A percentile compares a stretch with the other conserved stretches of the same genome.
Evolutionary conservation across 1,139 yeast species (phyloP).

Genomic region (Blastobotrys illinoisensis): DNA sequence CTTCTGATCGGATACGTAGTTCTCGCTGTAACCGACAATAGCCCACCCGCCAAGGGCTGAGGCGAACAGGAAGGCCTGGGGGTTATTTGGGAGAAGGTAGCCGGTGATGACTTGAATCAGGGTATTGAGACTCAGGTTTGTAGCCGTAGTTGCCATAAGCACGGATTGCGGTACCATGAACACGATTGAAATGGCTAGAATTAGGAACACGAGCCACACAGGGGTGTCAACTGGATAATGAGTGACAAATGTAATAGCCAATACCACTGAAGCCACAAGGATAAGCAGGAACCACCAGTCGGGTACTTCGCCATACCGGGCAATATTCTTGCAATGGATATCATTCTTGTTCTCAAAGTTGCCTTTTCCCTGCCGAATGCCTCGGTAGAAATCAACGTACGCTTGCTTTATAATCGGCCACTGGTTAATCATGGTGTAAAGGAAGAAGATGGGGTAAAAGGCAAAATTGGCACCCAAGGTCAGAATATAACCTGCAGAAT

Average conservation of each 20-base stretch:
- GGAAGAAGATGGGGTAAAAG: slow-evolving; percentile 23
- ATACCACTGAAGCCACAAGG: slow-evolving; percentile 41
- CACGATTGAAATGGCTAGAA: slow-evolving; percentile 48
- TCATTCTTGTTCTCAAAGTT: slow-evolving; percentile 28
- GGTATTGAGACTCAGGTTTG: slow-evolving; percentile 49
- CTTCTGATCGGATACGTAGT: slow-evolving; percentile 51
- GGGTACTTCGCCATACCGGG: slow-evolving; percentile 52
- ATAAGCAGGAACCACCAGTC: slow-evolving; percentile 52
- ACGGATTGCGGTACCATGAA: slow-evolving; percentile 48
- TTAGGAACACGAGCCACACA: slow-evolving; percentile 50
- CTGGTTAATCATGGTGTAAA: slow-evolving; percentile 21
- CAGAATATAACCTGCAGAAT: slow-evolving; percentile 37
- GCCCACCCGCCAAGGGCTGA: slow-evolving; percentile 44
- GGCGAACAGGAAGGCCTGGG: slow-evolving; percentile 51
- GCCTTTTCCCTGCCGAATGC: neutral
- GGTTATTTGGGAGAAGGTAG: slow-evolving; percentile 58
- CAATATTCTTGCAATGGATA: slow-evolving; percentile 44
- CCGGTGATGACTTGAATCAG: slow-evolving; percentile 52
- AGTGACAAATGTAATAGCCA: slow-evolving; percentile 45
- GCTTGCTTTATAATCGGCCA: slow-evolving; percentile 21
- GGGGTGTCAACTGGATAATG: slow-evolving; percentile 41
- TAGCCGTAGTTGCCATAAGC: slow-evolving; percentile 49
- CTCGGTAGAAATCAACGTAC: slow-evolving; percentile 17
- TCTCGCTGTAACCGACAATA: slow-evolving; percentile 58
- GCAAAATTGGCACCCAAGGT: slow-evolving; percentile 35